phyloP scores from a whole-genome alignment of 2,329 filamentous ascomycete species.

The Sporothrix curviconia region DNA sequence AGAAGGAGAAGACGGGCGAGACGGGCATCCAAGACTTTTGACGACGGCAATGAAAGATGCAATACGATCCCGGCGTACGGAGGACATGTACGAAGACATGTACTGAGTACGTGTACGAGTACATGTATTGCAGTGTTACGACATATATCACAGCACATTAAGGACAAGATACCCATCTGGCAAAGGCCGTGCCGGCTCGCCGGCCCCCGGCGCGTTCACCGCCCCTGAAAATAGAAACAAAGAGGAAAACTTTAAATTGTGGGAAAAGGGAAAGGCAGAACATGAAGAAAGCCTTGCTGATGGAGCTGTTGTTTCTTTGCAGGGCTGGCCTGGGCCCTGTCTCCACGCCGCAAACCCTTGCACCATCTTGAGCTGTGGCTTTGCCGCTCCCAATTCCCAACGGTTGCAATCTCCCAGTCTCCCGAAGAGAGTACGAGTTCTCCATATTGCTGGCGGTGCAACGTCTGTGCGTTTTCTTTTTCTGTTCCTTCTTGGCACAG shows the following conservation, averaged over 20 bases:
- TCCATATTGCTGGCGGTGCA: neutral
- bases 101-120: too few relatives aligned
- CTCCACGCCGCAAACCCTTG: neutral
- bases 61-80: too few relatives aligned
- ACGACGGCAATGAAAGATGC: too few relatives aligned
- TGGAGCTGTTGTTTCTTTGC: neutral
- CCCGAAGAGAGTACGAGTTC: neutral
- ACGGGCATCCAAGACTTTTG: conserved; percentile 69
- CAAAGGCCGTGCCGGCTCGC: neutral
- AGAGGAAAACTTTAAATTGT: neutral
- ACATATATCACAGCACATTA: too few relatives aligned
- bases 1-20: conserved; percentile 44
- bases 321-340: too few relatives aligned
- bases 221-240: neutral
- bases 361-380: neutral
- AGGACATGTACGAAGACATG: too few relatives aligned
- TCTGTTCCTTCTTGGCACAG: neutral
- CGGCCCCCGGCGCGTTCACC: too few relatives aligned
- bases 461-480: neutral
- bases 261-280: neutral
- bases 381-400: neutral
- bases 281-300: neutral
- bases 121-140: too few relatives aligned
- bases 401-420: neutral
- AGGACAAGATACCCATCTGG: neutral